Evolutionary conservation across 441 rosid species (phyloP).

Genomic region (Oxalis stricta): DNA sequence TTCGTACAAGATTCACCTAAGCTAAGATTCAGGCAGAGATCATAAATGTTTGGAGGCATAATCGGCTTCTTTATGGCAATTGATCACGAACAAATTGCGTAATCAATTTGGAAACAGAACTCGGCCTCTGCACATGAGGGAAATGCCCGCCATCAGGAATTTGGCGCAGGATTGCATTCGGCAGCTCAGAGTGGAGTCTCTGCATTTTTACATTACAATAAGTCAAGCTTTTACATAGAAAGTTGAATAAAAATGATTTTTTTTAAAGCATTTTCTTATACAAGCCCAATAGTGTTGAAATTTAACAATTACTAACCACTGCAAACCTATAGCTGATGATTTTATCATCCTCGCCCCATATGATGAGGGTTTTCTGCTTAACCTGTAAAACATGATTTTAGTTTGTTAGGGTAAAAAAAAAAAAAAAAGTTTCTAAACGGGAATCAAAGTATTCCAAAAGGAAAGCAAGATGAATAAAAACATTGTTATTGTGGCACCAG

Average conservation of each 20-base stretch:
- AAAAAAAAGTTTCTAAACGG: too few relatives aligned
- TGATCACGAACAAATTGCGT: constrained; percentile 36
- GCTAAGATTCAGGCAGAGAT: constrained; percentile 1
- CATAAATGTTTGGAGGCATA: constrained; percentile 11
- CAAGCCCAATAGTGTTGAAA: background rate
- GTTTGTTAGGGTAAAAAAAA: constrained; percentile 1
- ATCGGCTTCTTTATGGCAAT: constrained; percentile 17
- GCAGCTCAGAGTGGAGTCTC: constrained; percentile 57
- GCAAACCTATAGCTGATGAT: constrained; percentile 60
- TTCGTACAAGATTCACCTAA: background rate
- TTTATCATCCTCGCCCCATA: constrained; percentile 79
- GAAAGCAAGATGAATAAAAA: too few relatives aligned
- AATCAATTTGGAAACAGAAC: constrained; percentile 39
- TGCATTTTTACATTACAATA: constrained; percentile 15
- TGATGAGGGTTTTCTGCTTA: constrained; percentile 50
- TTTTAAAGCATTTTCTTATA: background rate
- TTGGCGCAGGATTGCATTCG: constrained; percentile 44
- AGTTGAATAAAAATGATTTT: background rate
- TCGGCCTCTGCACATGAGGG: constrained; percentile 73
- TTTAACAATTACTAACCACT: constrained; percentile 30
- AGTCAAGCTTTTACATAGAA: background rate
- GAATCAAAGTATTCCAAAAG: too few relatives aligned
- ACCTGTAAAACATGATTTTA: constrained; percentile 35
- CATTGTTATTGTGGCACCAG: too few relatives aligned
- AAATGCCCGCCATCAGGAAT: constrained; percentile 70